Evolutionary conservation across 176 grass and related monocot genomes (phyloP).

Genomic region (barley (Hordeum vulgare)): DNA sequence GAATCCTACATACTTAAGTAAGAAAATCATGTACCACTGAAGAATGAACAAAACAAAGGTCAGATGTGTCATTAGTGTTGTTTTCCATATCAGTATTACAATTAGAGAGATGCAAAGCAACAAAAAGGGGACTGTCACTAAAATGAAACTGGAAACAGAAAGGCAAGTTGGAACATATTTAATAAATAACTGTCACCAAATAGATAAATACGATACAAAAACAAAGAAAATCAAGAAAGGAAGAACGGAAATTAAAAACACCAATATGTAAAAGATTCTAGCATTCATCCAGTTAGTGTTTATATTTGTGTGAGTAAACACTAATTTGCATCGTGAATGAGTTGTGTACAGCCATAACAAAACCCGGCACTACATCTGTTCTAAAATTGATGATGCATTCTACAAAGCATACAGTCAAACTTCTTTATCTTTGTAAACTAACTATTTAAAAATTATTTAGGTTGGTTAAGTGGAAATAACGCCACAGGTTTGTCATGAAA

Average conservation of each 20-base stretch:
- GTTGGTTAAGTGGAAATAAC: too few species aligned
- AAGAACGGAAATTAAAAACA: neutral
- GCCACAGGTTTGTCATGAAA: too few species aligned
- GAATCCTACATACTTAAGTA: neutral
- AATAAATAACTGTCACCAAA: too few species aligned
- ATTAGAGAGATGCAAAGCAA: slow-evolving; percentile 8
- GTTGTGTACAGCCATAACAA: neutral
- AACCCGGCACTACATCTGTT: neutral
- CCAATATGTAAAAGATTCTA: neutral
- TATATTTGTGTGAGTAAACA: neutral
- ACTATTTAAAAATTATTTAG: too few species aligned
- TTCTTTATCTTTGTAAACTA: too few species aligned
- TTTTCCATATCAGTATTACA: neutral
- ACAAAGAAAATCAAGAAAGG: too few species aligned
- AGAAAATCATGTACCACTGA: neutral
- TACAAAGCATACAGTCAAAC: neutral
- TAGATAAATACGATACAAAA: too few species aligned
- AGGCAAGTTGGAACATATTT: too few species aligned
- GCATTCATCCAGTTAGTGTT: neutral
- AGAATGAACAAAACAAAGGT: neutral
- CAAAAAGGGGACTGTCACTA: neutral
- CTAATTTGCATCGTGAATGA: neutral
- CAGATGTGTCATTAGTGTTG: neutral
- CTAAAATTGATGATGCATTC: neutral
- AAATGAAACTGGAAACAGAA: too few species aligned